Percentiles rank a stretch among this genome's conserved stretches.
phyloP scores from a whole-genome alignment of 495 filamentous ascomycete genomes.

The Evernia prunastri region DNA sequence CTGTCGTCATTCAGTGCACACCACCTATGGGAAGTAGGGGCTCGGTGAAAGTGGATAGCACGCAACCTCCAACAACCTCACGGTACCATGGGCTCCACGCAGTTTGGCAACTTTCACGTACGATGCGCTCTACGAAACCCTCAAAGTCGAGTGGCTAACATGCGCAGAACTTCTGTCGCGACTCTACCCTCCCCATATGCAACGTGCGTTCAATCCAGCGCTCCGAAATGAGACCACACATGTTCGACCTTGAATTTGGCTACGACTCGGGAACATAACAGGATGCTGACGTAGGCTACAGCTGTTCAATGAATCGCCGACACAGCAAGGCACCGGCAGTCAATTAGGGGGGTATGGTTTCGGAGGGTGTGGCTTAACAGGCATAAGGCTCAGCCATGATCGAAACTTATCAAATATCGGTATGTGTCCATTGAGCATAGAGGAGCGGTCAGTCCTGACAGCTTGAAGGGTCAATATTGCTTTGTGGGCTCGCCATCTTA shows the following conservation, averaged over 20 bases:
- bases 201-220: constrained; percentile 61
- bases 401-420: constrained; percentile 76
- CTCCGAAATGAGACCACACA: background rate
- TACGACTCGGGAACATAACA: background rate
- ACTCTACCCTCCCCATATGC: constrained; percentile 92
- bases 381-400: constrained; percentile 61
- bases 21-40: constrained; percentile 5
- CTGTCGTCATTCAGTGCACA: background rate
- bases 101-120: constrained; percentile 89
- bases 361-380: constrained; percentile 63
- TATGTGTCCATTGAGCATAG: constrained; percentile 39
- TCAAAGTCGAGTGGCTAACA: constrained; percentile 12
- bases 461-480: constrained; percentile 74
- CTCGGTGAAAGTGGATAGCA: constrained; percentile 11
- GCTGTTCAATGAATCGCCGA: constrained; percentile 23
- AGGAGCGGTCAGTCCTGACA: constrained; percentile 16
- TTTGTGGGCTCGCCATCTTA: constrained; percentile 70
- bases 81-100: constrained; percentile 54
- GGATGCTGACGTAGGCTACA: constrained; percentile 20
- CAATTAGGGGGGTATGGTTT: constrained; percentile 43
- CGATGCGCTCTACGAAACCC: constrained; percentile 33
- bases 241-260: background rate
- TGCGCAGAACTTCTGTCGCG: constrained; percentile 83
- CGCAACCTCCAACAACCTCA: constrained; percentile 15
- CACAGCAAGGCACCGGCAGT: constrained; percentile 23